phyloP scores from a whole-genome alignment of 345 rosid species.

The Populus euphratica region DNA sequence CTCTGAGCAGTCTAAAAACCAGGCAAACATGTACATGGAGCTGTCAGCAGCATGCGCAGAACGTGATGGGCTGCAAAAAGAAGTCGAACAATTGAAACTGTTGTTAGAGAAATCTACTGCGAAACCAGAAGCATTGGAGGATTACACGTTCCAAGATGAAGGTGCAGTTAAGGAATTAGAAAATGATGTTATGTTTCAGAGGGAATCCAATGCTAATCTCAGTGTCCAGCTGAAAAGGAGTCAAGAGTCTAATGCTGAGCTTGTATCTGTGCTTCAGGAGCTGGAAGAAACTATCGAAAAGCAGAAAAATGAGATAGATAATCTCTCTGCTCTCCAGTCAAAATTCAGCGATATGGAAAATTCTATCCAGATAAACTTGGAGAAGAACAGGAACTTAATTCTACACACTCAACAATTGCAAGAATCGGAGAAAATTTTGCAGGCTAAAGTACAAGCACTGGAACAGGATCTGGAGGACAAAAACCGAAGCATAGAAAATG shows the following conservation, averaged over 20 bases:
- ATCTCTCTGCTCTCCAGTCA: conserved; percentile 21
- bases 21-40: conserved; percentile 36
- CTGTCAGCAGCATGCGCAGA: conserved; percentile 42
- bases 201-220: conserved; percentile 41
- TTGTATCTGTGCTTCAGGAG: conserved; percentile 56
- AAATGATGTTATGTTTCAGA: conserved; percentile 44
- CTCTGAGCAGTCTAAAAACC: conserved; percentile 42
- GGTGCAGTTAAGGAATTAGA: conserved; percentile 36
- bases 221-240: conserved; percentile 50
- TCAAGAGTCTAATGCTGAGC: conserved; percentile 60
- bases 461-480: conserved; percentile 32
- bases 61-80: conserved; percentile 40
- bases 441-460: conserved; percentile 29
- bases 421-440: conserved; percentile 40
- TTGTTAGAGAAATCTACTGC: conserved; percentile 21
- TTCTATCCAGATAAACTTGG: conserved; percentile 15
- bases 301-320: conserved; percentile 47
- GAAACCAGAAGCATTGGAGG: conserved; percentile 22
- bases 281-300: conserved; percentile 48
- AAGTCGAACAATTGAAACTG: conserved; percentile 40
- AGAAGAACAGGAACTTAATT: conserved; percentile 26
- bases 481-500: conserved; percentile 6
- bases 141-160: conserved; percentile 21
- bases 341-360: conserved; percentile 31
- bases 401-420: conserved; percentile 27